Percentiles rank a stretch among this genome's conserved stretches.
phyloP scores from a whole-genome alignment of 306 rosid species.

The Benincasa hispida region DNA sequence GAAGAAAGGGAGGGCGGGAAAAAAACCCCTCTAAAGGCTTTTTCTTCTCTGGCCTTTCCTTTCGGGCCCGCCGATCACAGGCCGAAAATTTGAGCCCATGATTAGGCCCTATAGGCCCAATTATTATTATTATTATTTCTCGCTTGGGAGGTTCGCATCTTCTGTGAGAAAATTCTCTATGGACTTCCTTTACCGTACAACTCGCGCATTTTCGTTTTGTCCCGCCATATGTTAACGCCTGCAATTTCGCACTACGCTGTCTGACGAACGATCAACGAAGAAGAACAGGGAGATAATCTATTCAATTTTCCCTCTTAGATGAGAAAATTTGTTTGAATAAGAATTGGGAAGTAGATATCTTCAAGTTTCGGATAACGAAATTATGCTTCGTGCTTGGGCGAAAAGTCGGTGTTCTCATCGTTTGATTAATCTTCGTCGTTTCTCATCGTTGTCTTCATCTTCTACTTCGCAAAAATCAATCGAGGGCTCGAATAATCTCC shows the following conservation, averaged over 20 bases:
- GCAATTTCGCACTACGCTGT: neutral
- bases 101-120: neutral
- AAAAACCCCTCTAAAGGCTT: too few species aligned
- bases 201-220: constrained; percentile 11
- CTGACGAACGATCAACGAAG: neutral
- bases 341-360: neutral
- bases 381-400: constrained; percentile 44
- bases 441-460: constrained; percentile 14
- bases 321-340: neutral
- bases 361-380: neutral
- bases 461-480: constrained; percentile 15
- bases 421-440: constrained; percentile 20
- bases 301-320: neutral
- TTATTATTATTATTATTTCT: neutral
- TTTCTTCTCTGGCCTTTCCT: too few species aligned
- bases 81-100: neutral
- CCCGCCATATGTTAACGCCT: constrained; percentile 22
- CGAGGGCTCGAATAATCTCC: constrained; percentile 1
- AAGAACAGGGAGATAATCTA: neutral
- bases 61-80: neutral
- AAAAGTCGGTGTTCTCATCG: constrained; percentile 34
- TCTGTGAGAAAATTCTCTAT: neutral
- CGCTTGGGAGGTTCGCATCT: constrained; percentile 3
- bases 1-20: too few species aligned
- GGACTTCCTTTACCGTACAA: neutral